Evolutionary conservation across 805 yeast genomes (phyloP).

Genomic region (Saccharomyces jurei): DNA sequence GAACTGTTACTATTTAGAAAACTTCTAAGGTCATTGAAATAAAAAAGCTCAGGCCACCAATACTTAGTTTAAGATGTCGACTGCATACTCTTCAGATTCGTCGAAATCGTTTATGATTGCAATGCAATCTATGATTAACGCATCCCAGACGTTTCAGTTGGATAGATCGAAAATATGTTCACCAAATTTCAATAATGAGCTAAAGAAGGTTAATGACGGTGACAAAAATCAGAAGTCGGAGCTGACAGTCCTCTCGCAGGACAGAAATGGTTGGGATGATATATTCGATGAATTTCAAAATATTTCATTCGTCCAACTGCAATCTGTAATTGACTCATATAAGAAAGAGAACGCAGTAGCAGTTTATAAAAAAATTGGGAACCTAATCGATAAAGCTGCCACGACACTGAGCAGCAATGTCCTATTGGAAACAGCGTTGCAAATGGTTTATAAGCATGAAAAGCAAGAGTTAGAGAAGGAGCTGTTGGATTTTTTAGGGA

Average conservation of each 20-base stretch:
- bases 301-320: constrained; percentile 21
- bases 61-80: constrained; percentile 32
- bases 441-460: constrained; percentile 27
- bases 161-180: constrained; percentile 6
- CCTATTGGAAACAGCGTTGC: constrained; percentile 24
- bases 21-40: neutral
- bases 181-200: constrained; percentile 16
- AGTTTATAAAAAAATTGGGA: constrained; percentile 14
- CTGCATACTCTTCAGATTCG: constrained; percentile 48
- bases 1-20: neutral
- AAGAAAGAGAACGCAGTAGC: constrained; percentile 8
- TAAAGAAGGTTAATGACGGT: constrained; percentile 28
- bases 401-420: constrained; percentile 31
- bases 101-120: constrained; percentile 74
- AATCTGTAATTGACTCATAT: constrained; percentile 12
- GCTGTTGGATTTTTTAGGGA: constrained; percentile 75
- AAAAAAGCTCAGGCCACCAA: neutral
- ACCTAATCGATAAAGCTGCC: constrained; percentile 10
- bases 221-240: constrained; percentile 26
- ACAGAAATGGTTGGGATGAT: constrained; percentile 34
- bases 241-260: constrained; percentile 29
- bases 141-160: constrained; percentile 31
- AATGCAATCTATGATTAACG: constrained; percentile 60
- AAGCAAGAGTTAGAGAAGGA: constrained; percentile 62
- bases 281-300: constrained; percentile 30